These are phyloP conservation scores for Heritiera fomes DNA, from an alignment of 345 rosid genomes.

Conservation along the genomic window DNA sequence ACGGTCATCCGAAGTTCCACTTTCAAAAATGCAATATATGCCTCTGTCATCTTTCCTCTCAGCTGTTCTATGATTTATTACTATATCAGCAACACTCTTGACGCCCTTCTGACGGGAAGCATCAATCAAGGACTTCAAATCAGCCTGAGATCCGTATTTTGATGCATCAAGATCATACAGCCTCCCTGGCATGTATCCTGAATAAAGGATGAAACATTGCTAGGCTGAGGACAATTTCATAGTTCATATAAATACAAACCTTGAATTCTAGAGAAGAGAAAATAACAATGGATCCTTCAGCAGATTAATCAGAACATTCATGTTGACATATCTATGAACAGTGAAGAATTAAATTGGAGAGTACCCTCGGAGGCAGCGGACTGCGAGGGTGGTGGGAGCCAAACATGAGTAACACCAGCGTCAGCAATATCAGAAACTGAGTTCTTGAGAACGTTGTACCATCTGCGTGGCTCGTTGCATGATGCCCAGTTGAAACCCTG, in stretches of 20 bases:
- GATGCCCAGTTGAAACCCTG: conserved; percentile 97
- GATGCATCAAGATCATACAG: conserved; percentile 73
- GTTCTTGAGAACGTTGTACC: conserved; percentile 68
- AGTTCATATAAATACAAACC: not conserved
- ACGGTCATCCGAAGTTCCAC: conserved; percentile 74
- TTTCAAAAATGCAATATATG: conserved; percentile 69
- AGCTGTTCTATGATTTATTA: conserved; percentile 84
- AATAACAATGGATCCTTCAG: not conserved
- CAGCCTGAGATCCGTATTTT: conserved; percentile 59
- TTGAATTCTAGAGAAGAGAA: not conserved
- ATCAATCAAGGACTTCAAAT: conserved; percentile 53
- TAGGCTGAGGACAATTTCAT: not conserved
- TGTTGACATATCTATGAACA: not conserved
- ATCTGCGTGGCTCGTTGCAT: conserved; percentile 61
- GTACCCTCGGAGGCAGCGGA: conserved; percentile 62
- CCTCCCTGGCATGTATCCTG: conserved; percentile 90
- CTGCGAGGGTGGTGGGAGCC: conserved; percentile 97
- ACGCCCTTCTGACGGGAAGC: conserved; percentile 54
- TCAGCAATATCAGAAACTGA: conserved; percentile 52
- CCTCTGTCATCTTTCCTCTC: conserved; percentile 65
- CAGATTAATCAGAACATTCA: conserved; percentile 1
- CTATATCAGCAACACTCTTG: conserved; percentile 77
- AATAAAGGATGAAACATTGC: not conserved
- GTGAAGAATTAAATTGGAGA: not conserved
- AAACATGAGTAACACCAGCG: conserved; percentile 78